Evolutionary conservation across 257 asterid genomes (phyloP).

Genomic region (Apocynum venetum): DNA sequence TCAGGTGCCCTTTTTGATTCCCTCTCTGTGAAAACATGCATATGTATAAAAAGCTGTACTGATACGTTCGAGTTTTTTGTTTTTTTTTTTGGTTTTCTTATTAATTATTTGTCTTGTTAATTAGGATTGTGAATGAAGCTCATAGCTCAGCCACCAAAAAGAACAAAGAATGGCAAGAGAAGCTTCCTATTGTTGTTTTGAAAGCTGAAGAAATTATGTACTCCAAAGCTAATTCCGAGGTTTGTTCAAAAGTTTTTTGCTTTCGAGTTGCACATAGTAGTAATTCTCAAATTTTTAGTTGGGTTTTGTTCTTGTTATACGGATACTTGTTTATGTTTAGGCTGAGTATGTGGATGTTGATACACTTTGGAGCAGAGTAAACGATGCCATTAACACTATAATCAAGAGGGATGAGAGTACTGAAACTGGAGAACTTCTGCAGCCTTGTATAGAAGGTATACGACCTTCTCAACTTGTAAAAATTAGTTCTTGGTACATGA

Average conservation of each 20-base stretch:
- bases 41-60: not conserved
- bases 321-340: conserved; percentile 30
- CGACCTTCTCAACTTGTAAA: not conserved
- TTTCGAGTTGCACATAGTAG: not conserved
- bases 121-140: conserved; percentile 58
- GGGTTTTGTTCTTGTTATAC: not conserved
- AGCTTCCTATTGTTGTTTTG: conserved; percentile 84
- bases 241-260: conserved; percentile 14
- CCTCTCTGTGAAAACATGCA: not conserved
- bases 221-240: conserved; percentile 94
- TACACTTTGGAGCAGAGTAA: conserved; percentile 77
- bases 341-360: conserved; percentile 79
- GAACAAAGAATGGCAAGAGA: conserved; percentile 94
- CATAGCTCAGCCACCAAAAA: conserved; percentile 65
- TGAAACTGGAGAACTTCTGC: conserved; percentile 62
- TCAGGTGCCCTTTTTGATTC: conserved; percentile 46
- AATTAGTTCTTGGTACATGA: not conserved
- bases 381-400: conserved; percentile 76
- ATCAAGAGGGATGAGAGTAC: conserved; percentile 68
- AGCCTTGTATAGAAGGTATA: conserved; percentile 98
- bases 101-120: not conserved
- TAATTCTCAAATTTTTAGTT: not conserved
- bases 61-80: not conserved
- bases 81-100: not conserved
- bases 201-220: conserved; percentile 93